phyloP scores from a whole-genome alignment of 2,329 filamentous ascomycete species.

The Sporothrix pallida region DNA sequence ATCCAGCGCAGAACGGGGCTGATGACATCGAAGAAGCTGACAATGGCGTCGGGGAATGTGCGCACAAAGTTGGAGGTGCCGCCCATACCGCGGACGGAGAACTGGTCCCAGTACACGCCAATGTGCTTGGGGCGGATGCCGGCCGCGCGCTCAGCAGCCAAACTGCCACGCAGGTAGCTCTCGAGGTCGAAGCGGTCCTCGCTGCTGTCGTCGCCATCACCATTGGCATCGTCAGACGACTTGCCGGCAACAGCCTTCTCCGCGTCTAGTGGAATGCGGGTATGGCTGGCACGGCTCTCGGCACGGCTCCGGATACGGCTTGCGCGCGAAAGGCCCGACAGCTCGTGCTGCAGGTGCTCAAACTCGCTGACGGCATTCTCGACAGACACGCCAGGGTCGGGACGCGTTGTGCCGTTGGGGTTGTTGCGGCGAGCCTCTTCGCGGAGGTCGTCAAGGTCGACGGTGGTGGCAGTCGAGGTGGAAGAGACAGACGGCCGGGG shows the following conservation, averaged over 20 bases:
- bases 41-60: conserved; percentile 79
- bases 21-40: conserved; percentile 77
- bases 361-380: conserved; percentile 73
- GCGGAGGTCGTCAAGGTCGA: conserved; percentile 48
- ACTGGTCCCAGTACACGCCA: conserved; percentile 76
- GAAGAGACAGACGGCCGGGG: conserved; percentile 37
- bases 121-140: conserved; percentile 83
- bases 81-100: conserved; percentile 77
- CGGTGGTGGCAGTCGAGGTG: conserved; percentile 39
- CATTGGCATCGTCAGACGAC: not conserved
- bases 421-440: conserved; percentile 54
- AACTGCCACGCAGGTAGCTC: conserved; percentile 70
- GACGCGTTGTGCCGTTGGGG: conserved; percentile 54
- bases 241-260: conserved; percentile 57
- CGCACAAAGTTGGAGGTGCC: conserved; percentile 73
- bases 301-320: conserved; percentile 50
- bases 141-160: conserved; percentile 72
- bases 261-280: conserved; percentile 51
- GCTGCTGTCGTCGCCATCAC: conserved; percentile 48
- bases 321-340: conserved; percentile 62
- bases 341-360: conserved; percentile 66
- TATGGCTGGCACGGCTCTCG: conserved; percentile 55
- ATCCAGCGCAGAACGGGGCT: conserved; percentile 68
- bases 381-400: conserved; percentile 63
- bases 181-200: conserved; percentile 77